Evolutionary conservation across 176 grass and related monocot genomes (phyloP).

Genomic region (Oryza australiensis): DNA sequence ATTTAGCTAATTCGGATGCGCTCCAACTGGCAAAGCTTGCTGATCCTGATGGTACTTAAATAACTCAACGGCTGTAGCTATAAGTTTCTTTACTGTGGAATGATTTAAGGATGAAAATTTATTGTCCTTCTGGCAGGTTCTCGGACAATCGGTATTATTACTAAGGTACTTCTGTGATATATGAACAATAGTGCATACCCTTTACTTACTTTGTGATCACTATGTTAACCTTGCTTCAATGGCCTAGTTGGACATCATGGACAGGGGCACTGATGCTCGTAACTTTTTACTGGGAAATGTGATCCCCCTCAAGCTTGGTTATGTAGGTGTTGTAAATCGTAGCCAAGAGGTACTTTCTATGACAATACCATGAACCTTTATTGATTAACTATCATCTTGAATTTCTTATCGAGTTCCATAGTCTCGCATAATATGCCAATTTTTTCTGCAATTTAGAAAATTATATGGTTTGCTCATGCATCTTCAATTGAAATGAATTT

Average conservation of each 20-base stretch:
- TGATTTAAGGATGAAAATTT: slow-evolving; percentile 13
- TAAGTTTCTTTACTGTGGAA: slow-evolving; percentile 21
- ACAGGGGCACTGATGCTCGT: slow-evolving; percentile 91
- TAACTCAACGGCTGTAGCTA: slow-evolving; percentile 28
- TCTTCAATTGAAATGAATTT: background rate
- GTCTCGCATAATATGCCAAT: slow-evolving; percentile 8
- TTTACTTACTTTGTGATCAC: slow-evolving; percentile 34
- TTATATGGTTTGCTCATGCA: background rate
- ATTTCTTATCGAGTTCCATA: slow-evolving; percentile 16
- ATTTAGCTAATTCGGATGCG: slow-evolving; percentile 93
- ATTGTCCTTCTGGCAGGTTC: slow-evolving; percentile 58
- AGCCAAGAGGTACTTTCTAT: slow-evolving; percentile 83
- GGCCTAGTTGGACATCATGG: slow-evolving; percentile 98
- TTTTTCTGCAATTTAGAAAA: slow-evolving; percentile 14
- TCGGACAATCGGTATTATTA: slow-evolving; percentile 96
- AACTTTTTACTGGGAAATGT: slow-evolving; percentile 96
- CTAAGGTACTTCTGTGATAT: slow-evolving; percentile 64
- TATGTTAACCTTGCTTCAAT: slow-evolving; percentile 41
- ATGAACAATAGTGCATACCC: slow-evolving; percentile 7
- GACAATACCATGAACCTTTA: slow-evolving; percentile 11
- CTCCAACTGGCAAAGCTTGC: slow-evolving; percentile 90
- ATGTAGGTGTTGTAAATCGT: slow-evolving; percentile 88
- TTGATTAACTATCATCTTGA: slow-evolving; percentile 7
- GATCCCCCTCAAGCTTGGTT: slow-evolving; percentile 85
- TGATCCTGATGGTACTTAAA: slow-evolving; percentile 81